Base-by-base conservation (phyloP, 495 filamentous ascomycete genomes). In the Pyrenula aspistea region DNA sequence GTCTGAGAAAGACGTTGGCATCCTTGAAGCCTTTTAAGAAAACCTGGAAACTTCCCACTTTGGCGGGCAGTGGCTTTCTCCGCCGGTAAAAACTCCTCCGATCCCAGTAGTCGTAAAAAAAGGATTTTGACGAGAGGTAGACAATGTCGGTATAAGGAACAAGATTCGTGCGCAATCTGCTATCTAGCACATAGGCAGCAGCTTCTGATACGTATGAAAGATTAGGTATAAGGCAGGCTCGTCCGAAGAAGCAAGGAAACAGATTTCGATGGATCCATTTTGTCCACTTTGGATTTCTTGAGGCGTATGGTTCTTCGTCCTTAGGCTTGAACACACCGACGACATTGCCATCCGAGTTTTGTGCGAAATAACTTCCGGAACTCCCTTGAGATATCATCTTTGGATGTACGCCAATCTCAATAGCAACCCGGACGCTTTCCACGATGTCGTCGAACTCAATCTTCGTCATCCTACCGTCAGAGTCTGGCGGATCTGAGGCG, bases 251-350 rank as follows among this genome's bases (percentile, higher is more conserved):
- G 72, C 91, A 99, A 23, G 93, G 93, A 65, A 99, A 96, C 63
- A 99, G 66, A 67, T 93, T 95, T 59, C 89, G 76, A 67, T 95
- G 89, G 71, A 95, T 84, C 89, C 89, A 95, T 72, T 95, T 95
- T 63, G 89, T 95, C 88, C 89, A 93, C 68, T 95, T 95, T 21
- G 89, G 89, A 65, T 95, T 95, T 55, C 87, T 83, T 12, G 87
- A 88, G 8, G 87, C 93, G 64, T 93, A 99, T 22, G 93, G 93
- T 69, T 99, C 93, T 69, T 99, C 93, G 67, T 99, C 93, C 71
- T 99, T 99, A 36, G 93, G 93, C 68, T 99, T 99, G 70, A 99
- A 97, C 10, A 99, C 94, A 22, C 91, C 93, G 15, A 99, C 89
- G 12, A 95, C 86, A 70, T 94, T 96, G 20, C 93, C 93, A 21